Percentiles rank a stretch among this genome's conserved stretches.
Conservation (phyloP, 2,329 filamentous ascomycete species). For the Clonostachys rosea region DNA sequence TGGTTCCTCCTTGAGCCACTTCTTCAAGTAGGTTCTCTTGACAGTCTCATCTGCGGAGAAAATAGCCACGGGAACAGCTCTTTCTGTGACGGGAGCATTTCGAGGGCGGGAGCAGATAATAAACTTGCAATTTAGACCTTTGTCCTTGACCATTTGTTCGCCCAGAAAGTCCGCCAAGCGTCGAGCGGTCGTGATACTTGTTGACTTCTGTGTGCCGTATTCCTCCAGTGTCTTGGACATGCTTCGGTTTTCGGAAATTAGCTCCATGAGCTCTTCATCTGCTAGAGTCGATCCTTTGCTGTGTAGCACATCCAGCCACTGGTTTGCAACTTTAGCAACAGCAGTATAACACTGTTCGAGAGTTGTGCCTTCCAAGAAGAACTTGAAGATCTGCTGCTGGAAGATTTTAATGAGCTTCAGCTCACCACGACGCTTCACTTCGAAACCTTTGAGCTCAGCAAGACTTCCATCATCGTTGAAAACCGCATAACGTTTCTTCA, state of each 20-base stretch:
- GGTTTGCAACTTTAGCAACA: slow-evolving; percentile 91
- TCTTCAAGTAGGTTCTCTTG: slow-evolving; percentile 84
- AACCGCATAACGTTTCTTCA: slow-evolving; percentile 98
- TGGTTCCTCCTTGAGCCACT: slow-evolving; percentile 94
- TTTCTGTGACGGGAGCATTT: slow-evolving; percentile 88
- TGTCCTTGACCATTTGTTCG: slow-evolving; percentile 99
- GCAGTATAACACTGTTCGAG: slow-evolving; percentile 84
- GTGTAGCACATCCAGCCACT: slow-evolving; percentile 93
- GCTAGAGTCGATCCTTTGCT: slow-evolving; percentile 84
- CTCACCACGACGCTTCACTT: slow-evolving; percentile 95
- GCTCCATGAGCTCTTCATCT: slow-evolving; percentile 94
- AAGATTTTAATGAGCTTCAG: slow-evolving; percentile 99
- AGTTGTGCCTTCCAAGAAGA: slow-evolving; percentile 89
- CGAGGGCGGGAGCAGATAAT: slow-evolving; percentile 89
- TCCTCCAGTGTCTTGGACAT: slow-evolving; percentile 98
- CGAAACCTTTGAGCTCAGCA: slow-evolving; percentile 94
- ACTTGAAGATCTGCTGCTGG: slow-evolving; percentile 98
- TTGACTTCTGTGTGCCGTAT: slow-evolving; percentile 93
- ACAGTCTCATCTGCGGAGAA: slow-evolving; percentile 89
- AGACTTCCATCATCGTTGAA: slow-evolving; percentile 97
- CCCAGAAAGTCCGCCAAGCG: slow-evolving; percentile 94
- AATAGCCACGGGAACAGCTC: slow-evolving; percentile 91
- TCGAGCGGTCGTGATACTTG: slow-evolving; percentile 96
- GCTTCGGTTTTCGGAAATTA: slow-evolving; percentile 99
- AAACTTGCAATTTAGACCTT: slow-evolving; percentile 98